phyloP scores from a whole-genome alignment of 2,329 filamentous ascomycete genomes.

The Sclerotinia subarctica region DNA sequence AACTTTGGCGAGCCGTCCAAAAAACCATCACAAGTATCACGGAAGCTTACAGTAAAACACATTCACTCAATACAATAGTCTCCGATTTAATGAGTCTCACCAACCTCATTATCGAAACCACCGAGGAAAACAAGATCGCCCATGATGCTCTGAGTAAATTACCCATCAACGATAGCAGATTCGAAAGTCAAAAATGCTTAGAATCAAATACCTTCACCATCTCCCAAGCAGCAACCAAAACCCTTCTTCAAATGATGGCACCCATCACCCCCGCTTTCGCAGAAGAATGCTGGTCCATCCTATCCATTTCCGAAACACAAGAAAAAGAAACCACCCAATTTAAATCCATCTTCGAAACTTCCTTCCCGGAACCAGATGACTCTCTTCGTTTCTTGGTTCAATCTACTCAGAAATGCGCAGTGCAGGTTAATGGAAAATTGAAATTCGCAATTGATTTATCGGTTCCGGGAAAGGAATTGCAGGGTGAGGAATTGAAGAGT shows the following conservation, averaged over 20 bases:
- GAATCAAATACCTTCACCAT: slow-evolving; percentile 37
- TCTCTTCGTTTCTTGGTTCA: slow-evolving; percentile 50
- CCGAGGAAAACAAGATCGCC: slow-evolving; percentile 26
- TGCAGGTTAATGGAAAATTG: slow-evolving; percentile 79
- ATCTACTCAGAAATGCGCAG: slow-evolving; percentile 55
- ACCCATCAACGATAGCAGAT: not conserved
- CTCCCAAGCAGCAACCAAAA: slow-evolving; percentile 30
- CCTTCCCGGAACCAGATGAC: slow-evolving; percentile 59
- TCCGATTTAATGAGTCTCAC: slow-evolving; percentile 81
- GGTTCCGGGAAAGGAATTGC: slow-evolving; percentile 45
- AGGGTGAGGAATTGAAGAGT: slow-evolving; percentile 47
- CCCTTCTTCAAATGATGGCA: slow-evolving; percentile 68
- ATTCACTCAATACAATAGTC: slow-evolving; percentile 77
- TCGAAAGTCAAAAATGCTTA: not conserved
- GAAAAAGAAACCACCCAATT: slow-evolving; percentile 22
- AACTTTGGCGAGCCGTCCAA: slow-evolving; percentile 65
- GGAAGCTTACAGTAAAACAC: slow-evolving; percentile 65
- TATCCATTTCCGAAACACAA: not conserved
- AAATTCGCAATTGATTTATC: slow-evolving; percentile 65
- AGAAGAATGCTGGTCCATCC: slow-evolving; percentile 70
- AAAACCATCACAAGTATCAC: slow-evolving; percentile 65
- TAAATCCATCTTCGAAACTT: slow-evolving; percentile 44
- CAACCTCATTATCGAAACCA: slow-evolving; percentile 57
- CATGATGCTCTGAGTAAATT: slow-evolving; percentile 22
- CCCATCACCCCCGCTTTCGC: slow-evolving; percentile 78